Percentiles rank a stretch among this genome's conserved stretches.
phyloP scores from a whole-genome alignment of 2,329 filamentous ascomycete species.

The Colletotrichum zoysiae region DNA sequence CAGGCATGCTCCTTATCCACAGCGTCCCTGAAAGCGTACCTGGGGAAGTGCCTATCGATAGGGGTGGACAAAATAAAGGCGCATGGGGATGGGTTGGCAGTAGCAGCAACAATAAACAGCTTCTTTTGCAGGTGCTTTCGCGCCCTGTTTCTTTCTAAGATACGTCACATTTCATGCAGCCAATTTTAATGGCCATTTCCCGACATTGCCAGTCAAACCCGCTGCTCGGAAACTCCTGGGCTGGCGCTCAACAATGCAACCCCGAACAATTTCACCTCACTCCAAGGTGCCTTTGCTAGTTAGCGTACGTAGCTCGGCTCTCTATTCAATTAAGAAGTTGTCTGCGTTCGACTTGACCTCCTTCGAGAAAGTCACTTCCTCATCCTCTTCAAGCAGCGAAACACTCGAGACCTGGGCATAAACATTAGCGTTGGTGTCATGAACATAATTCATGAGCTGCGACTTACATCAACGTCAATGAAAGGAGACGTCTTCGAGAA shows the following conservation, averaged over 20 bases:
- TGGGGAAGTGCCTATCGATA: neutral
- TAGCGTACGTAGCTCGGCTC: neutral
- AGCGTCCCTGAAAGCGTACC: neutral
- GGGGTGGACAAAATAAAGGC: neutral
- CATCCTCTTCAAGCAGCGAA: conserved; percentile 78
- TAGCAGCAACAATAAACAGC: conserved; percentile 1
- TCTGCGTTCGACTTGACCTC: conserved; percentile 83
- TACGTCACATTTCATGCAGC: conserved; percentile 41
- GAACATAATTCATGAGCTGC: no score
- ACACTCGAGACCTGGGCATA: conserved; percentile 72
- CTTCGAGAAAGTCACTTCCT: conserved; percentile 86
- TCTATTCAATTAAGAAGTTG: conserved; percentile 80
- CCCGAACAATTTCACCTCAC: conserved; percentile 9
- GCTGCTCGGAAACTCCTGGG: conserved; percentile 39
- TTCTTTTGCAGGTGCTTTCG: conserved; percentile 24
- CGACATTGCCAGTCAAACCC: conserved; percentile 33
- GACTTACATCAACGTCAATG: conserved; percentile 91
- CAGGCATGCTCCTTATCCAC: conserved; percentile 1
- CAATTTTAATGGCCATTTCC: conserved; percentile 30
- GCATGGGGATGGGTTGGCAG: neutral
- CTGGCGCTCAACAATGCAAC: conserved; percentile 32
- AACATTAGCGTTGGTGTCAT: conserved; percentile 10
- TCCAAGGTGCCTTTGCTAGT: conserved; percentile 29
- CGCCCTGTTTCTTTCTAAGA: conserved; percentile 29
- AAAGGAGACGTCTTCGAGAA: conserved; percentile 91